Conservation (phyloP, 139 green algal genomes). For the Volvox reticuliferus region DNA sequence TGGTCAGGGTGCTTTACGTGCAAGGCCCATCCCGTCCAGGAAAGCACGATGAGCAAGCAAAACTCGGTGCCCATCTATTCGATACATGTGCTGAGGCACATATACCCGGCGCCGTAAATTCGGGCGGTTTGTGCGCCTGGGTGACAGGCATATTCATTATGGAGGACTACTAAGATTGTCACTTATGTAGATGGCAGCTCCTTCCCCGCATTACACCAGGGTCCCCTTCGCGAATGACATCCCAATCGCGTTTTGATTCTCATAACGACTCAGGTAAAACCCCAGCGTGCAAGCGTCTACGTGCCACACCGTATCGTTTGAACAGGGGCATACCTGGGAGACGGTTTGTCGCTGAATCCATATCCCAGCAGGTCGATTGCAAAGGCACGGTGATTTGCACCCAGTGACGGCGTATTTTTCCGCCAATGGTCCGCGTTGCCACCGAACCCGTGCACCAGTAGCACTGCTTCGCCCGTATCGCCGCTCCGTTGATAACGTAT, state of each 20-base stretch:
- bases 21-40: too few species aligned
- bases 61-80: too few species aligned
- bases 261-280: not conserved
- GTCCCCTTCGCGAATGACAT: not conserved
- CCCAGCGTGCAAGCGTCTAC: not conserved
- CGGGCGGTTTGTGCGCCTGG: too few species aligned
- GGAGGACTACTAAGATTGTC: too few species aligned
- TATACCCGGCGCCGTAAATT: too few species aligned
- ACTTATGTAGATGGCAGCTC: too few species aligned
- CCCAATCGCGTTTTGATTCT: not conserved
- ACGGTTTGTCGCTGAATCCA: constrained; percentile 86
- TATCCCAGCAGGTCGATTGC: constrained; percentile 96
- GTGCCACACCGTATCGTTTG: too few species aligned
- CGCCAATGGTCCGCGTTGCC: constrained; percentile 92
- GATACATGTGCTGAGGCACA: too few species aligned
- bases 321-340: not conserved
- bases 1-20: too few species aligned
- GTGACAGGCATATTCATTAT: too few species aligned
- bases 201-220: too few species aligned
- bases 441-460: constrained; percentile 95
- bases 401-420: constrained; percentile 89
- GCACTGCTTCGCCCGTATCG: constrained; percentile 38
- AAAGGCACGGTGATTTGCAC: constrained; percentile 66
- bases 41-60: too few species aligned
- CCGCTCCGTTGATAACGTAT: constrained; percentile 89